Evolutionary conservation across 352 stramenopile species (phyloP), one percentile per base, ranked within the genome.

Genomic region (Thalassiosira exigua): DNA sequence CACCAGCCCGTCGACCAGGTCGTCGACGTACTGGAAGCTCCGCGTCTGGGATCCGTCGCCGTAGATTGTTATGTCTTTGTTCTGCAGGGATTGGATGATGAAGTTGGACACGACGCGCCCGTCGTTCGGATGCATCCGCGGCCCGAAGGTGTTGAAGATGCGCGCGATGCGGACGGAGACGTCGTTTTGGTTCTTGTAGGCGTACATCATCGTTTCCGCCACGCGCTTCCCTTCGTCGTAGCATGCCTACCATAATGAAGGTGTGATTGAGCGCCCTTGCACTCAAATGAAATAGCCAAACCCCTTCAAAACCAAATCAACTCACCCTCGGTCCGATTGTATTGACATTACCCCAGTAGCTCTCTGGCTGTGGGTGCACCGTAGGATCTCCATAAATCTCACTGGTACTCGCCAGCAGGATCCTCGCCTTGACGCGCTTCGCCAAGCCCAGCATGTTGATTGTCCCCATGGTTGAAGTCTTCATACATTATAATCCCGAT

Each of bases 111-210:
- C 96, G 1, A 99, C 96, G 44, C 97, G 94, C 2, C 97, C 97
- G 66, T 99, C 97, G 70, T 98, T 98, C 22, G 96, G 96, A 72
- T 98, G 96, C 97, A 99, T 99, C 9, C 95, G 91, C 0, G 96
- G 96, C 0, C 97, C 97, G 79, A 98, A 99, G 36, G 96, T 99
- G 86, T 99, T 99, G 87, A 99, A 99, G 62, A 99, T 99, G 27
- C 97, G 92, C 4, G 93, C 95, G 12, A 98, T 94, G 14, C 95
- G 94, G 57, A 98, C 96, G 67, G 98, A 93, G 3, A 98, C 93
- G 61, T 85, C 71, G 64, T 97, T 92, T 62, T 95, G 95, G 74
- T 94, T 83, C 29, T 88, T 66, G 90, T 99, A 99, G 62, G 97
- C 95, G 69, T 98, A 98, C 90, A 98, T 98, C 73, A 99, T 96